Conservation (phyloP, 2,329 filamentous ascomycete genomes). For the Cladosporium sp. region DNA sequence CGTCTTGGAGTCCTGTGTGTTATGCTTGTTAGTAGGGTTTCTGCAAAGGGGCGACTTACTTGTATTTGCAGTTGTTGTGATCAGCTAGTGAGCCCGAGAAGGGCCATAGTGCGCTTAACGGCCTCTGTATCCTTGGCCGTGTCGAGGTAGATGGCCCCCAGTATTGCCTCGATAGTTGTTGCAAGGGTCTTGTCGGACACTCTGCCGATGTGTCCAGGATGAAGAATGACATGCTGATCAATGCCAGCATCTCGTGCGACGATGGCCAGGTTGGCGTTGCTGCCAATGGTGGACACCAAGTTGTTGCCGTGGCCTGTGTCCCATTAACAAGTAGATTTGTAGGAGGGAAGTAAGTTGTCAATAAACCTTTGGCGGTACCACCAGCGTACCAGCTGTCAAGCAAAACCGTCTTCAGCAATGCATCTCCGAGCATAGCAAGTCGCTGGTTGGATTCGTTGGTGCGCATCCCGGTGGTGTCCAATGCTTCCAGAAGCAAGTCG, state of each 20-base stretch:
- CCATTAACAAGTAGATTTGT: neutral
- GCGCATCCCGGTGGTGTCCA: conserved; percentile 20
- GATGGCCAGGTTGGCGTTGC: conserved; percentile 14
- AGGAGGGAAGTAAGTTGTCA: neutral
- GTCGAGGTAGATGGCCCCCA: conserved; percentile 18
- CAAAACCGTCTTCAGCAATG: neutral
- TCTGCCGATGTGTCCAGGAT: neutral
- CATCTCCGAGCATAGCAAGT: conserved; percentile 24
- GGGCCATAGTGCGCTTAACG: neutral
- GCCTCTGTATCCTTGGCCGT: neutral
- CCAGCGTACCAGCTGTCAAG: neutral
- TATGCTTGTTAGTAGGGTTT: neutral
- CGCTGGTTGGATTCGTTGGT: conserved; percentile 21
- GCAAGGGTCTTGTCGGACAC: conserved; percentile 10
- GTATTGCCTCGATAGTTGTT: conserved; percentile 19
- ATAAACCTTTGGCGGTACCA: neutral
- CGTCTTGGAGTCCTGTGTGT: neutral
- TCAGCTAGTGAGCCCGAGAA: neutral
- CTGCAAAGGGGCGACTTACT: neutral
- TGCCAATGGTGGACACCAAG: neutral
- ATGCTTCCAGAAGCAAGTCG: conserved; percentile 10
- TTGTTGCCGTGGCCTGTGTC: neutral
- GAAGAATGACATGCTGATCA: neutral
- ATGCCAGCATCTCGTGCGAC: neutral
- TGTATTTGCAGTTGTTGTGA: neutral